Conservation (phyloP, 148 eudicot species). For the Cornus suecica region DNA sequence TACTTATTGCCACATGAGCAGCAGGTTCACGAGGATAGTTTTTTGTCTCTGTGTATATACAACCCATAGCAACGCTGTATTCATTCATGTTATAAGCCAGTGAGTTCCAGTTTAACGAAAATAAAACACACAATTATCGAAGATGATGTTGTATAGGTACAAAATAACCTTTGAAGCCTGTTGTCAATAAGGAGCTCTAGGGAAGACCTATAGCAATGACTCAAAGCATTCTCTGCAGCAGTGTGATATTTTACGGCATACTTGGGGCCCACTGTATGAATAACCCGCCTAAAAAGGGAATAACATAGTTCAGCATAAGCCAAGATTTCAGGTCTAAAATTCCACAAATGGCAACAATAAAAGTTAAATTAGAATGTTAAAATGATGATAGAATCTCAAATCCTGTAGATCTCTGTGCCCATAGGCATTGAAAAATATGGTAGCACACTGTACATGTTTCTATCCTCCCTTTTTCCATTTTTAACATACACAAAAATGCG, state of each 20-base stretch:
- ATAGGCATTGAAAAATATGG: background rate
- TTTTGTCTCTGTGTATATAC: conserved; percentile 89
- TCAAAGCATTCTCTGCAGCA: conserved; percentile 97
- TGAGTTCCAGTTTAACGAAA: conserved; percentile 6
- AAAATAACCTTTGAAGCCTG: conserved; percentile 68
- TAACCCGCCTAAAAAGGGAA: conserved; percentile 71
- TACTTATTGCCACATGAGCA: conserved; percentile 97
- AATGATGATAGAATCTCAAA: background rate
- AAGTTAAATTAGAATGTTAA: background rate
- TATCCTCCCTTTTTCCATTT: background rate
- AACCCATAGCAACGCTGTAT: conserved; percentile 95
- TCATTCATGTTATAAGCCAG: conserved; percentile 20
- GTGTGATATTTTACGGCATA: conserved; percentile 99
- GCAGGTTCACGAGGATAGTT: conserved; percentile 99
- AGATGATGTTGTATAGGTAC: conserved; percentile 13
- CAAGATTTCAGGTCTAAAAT: background rate
- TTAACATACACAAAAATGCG: background rate
- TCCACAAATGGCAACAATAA: background rate
- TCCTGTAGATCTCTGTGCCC: background rate
- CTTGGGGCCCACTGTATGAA: conserved; percentile 99
- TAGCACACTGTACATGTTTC: background rate
- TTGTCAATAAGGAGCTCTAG: conserved; percentile 92
- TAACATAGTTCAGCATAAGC: conserved; percentile 9
- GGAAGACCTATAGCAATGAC: conserved; percentile 95
- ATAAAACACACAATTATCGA: conserved; percentile 6